Evolutionary conservation across 163 green algal genomes (phyloP), one percentile per base, ranked within the genome.

Genomic region (Scenedesmus sp.): DNA sequence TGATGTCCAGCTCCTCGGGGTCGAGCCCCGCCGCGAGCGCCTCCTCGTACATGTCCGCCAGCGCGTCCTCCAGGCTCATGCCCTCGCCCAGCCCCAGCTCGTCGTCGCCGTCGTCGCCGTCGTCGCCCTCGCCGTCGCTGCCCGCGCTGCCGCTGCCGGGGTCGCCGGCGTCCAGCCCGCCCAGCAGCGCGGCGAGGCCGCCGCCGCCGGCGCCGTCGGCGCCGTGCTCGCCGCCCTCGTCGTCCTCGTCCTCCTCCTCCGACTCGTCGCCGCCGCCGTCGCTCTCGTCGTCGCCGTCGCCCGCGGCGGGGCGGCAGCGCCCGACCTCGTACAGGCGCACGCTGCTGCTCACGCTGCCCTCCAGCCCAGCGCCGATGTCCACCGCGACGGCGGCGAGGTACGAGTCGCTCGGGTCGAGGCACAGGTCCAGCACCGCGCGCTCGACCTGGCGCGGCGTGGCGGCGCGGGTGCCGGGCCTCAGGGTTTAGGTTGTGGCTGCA

Each of bases 301-400:
- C 62, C 4, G 60, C 77, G 0, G 64, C 53, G 0, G 86, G 84
- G 34, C 83, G 70, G 66, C 64, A 67, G 29, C 87, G 70, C 15
- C 90, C 90, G 20, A 94, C 80, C 71, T 93, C 85, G 53, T 88
- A 93, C 73, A 89, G 56, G 39, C 85, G 72, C 57, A 83, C 75
- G 42, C 57, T 58, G 60, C 77, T 78, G 29, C 31, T 58, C 22
- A 86, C 47, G 7, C 58, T 66, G 74, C 34, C 50, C 36, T 73
- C 63, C 50, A 76, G 34, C 28, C 71, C 65, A 22, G 83, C 81
- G 17, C 71, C 50, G 29, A 81, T 67, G 73, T 95, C 90, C 26
- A 92, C 65, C 4, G 67, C 75, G 29, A 94, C 85, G 7, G 87
- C 83, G 15, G 82, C 89, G 22, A 93, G 42, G 67, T 89, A 84